Percentiles rank a stretch among this genome's conserved stretches.
These are phyloP conservation scores for Bigelowiella natans DNA, from an alignment of 78 protist species.

Conservation along the genomic window DNA sequence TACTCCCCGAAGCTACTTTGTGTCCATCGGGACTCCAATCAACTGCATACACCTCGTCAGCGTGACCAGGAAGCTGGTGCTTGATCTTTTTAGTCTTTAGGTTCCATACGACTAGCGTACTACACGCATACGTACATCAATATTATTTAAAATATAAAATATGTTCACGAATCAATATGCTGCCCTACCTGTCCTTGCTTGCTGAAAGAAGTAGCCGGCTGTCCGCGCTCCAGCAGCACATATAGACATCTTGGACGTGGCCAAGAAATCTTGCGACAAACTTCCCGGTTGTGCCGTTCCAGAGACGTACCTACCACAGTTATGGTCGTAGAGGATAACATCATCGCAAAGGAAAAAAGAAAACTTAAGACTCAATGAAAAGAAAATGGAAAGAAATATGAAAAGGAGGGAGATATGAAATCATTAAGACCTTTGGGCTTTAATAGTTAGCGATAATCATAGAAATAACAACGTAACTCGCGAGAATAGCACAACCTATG, in stretches of 20 bases:
- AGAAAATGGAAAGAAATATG: no score
- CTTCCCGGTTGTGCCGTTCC: slow-evolving; percentile 32
- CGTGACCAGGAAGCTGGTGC: slow-evolving; percentile 39
- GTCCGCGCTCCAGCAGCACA: slow-evolving; percentile 31
- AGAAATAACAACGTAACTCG: no score
- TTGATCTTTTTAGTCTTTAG: slow-evolving; percentile 6
- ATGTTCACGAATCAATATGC: no score
- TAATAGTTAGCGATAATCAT: no score
- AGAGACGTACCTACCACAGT: slow-evolving; percentile 10
- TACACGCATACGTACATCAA: no score
- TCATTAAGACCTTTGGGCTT: no score
- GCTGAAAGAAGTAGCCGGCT: slow-evolving; percentile 26
- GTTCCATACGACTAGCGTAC: slow-evolving; percentile 43
- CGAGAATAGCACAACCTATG: no score
- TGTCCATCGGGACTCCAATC: background rate
- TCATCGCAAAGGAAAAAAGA: no score
- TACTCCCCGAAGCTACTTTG: slow-evolving; percentile 3
- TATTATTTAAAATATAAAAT: no score
- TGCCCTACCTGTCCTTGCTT: slow-evolving; percentile 27
- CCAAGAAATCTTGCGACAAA: slow-evolving; percentile 25
- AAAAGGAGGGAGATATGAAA: no score
- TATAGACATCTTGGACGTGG: slow-evolving; percentile 29
- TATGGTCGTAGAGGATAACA: no score
- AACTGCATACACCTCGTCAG: slow-evolving; percentile 29
- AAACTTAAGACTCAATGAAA: no score